phyloP scores from a whole-genome alignment of 139 green algal genomes.

The Chlorella sp. region DNA sequence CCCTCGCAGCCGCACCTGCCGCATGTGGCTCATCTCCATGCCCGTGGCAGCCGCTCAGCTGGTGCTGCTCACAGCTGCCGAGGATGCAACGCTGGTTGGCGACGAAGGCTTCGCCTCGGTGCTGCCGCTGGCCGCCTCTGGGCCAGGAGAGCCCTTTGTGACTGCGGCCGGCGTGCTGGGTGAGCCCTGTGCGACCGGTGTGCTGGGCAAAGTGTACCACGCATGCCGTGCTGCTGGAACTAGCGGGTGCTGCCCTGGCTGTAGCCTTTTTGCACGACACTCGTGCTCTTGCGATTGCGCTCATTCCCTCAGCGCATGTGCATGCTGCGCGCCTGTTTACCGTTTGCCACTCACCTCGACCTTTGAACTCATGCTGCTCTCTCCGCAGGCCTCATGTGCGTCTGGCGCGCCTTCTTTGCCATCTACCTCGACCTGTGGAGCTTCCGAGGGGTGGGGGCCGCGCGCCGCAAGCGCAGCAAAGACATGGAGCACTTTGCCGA shows the following conservation, averaged over 20 bases:
- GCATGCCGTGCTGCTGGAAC: no score
- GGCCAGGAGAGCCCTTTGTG: conserved; percentile 71
- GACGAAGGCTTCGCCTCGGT: conserved; percentile 52
- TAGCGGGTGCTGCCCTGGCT: no score
- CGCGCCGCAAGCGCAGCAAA: conserved; percentile 10
- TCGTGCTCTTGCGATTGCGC: no score
- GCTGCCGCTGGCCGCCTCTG: conserved; percentile 74
- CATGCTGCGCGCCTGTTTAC: no score
- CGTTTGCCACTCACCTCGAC: no score
- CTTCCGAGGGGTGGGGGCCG: conserved; percentile 36
- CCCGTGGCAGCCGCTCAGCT: conserved; percentile 77
- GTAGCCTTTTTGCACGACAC: no score
- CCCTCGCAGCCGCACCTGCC: conserved; percentile 26
- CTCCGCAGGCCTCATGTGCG: conserved; percentile 68
- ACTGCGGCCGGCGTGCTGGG: conserved; percentile 73
- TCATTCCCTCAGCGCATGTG: no score
- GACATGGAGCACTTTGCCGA: conserved; percentile 54
- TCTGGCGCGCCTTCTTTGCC: conserved; percentile 78
- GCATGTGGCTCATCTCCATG: conserved; percentile 74
- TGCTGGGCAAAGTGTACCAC: no score
- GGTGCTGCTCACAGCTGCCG: conserved; percentile 76
- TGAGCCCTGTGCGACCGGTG: background rate
- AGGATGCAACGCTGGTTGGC: conserved; percentile 62
- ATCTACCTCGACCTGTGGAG: conserved; percentile 72
- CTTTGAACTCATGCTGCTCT: no score